These are phyloP conservation scores for Naganishia sp. DNA, from an alignment of 1,284 basidiomycete genomes.

Conservation along the genomic window DNA sequence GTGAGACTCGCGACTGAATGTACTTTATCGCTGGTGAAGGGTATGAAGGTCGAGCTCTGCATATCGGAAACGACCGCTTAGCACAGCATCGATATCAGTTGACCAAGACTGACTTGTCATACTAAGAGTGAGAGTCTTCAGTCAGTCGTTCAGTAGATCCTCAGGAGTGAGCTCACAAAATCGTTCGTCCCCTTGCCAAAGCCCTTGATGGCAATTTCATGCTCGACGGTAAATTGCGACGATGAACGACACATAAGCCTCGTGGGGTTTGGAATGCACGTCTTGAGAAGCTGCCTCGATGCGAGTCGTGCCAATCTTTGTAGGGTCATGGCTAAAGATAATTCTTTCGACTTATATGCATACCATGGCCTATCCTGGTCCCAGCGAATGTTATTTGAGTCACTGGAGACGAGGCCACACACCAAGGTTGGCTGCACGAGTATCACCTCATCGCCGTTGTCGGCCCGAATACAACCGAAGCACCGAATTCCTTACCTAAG, in stretches of 20 bases:
- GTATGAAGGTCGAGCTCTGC: constrained; percentile 52
- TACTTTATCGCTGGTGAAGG: constrained; percentile 46
- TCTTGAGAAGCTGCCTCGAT: neutral
- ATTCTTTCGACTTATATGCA: too few species aligned
- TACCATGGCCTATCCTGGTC: too few species aligned
- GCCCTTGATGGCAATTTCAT: constrained; percentile 45
- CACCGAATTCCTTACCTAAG: neutral
- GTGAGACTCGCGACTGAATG: constrained; percentile 39
- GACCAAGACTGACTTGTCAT: constrained; percentile 19
- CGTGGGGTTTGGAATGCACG: neutral
- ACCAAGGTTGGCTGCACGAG: too few species aligned
- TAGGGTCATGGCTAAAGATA: too few species aligned
- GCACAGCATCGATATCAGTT: neutral
- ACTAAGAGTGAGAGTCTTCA: constrained; percentile 4
- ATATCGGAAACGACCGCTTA: neutral
- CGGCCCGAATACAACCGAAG: constrained; percentile 10
- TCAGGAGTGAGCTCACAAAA: constrained; percentile 38
- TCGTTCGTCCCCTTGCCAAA: constrained; percentile 53
- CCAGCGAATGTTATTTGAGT: too few species aligned
- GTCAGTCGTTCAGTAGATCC: too few species aligned
- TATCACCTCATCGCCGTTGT: constrained; percentile 11
- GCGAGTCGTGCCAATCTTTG: too few species aligned
- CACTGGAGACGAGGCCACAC: too few species aligned
- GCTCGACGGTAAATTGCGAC: constrained; percentile 33
- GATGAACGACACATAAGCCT: constrained; percentile 2